Percentiles rank a stretch among this genome's conserved stretches.
phyloP scores from a whole-genome alignment of 2,329 filamentous ascomycete species.

The Chalara sp. region DNA sequence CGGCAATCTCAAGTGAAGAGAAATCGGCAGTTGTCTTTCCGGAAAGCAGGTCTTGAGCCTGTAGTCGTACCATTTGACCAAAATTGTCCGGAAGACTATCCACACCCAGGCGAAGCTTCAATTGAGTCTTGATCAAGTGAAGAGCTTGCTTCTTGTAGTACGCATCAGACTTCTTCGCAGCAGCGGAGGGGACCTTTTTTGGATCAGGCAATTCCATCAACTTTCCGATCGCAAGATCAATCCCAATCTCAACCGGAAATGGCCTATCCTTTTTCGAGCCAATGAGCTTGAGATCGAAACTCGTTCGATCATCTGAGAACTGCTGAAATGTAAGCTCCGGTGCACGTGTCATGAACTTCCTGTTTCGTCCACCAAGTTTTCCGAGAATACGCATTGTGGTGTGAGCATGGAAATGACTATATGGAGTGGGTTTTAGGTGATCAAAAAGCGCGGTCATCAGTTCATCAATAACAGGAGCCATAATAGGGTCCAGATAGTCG shows the following conservation, averaged over 20 bases:
- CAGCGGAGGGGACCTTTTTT: slow-evolving; percentile 20
- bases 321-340: slow-evolving; percentile 76
- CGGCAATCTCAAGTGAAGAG: slow-evolving; percentile 65
- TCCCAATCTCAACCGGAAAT: slow-evolving; percentile 78
- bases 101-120: slow-evolving; percentile 83
- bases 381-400: slow-evolving; percentile 96
- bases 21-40: slow-evolving; percentile 66
- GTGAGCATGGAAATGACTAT: slow-evolving; percentile 95
- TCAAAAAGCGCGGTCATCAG: slow-evolving; percentile 97
- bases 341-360: slow-evolving; percentile 90
- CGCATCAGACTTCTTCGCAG: slow-evolving; percentile 52
- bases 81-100: slow-evolving; percentile 89
- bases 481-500: slow-evolving; percentile 96
- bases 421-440: slow-evolving; percentile 86
- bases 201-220: slow-evolving; percentile 72
- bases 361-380: slow-evolving; percentile 89
- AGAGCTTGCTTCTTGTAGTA: slow-evolving; percentile 95
- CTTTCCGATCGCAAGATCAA: slow-evolving; percentile 84
- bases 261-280: slow-evolving; percentile 84
- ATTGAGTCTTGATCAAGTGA: slow-evolving; percentile 76
- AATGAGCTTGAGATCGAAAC: slow-evolving; percentile 81
- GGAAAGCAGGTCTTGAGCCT: slow-evolving; percentile 77
- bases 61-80: slow-evolving; percentile 73
- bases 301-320: slow-evolving; percentile 81
- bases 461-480: slow-evolving; percentile 98